These are phyloP conservation scores for Apiosordaria backusii DNA, from an alignment of 495 filamentous ascomycete genomes.

Conservation along the genomic window DNA sequence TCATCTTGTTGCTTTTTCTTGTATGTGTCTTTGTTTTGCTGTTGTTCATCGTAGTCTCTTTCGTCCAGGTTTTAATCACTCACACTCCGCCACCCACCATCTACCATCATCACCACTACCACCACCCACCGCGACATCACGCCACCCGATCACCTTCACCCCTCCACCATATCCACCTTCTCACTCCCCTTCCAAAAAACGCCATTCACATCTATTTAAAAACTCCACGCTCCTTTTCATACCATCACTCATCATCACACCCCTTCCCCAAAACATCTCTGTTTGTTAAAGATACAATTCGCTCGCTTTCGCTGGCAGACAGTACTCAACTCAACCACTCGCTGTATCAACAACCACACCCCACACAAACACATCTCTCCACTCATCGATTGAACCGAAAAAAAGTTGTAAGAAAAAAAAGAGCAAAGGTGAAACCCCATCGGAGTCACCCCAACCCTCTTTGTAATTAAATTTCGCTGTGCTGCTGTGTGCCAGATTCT, in stretches of 20 bases:
- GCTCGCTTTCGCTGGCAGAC: background rate
- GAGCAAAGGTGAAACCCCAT: background rate
- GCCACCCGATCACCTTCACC: background rate
- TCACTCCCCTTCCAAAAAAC: background rate
- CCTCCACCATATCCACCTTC: background rate
- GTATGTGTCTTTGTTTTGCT: background rate
- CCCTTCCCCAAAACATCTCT: background rate
- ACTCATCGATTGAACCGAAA: background rate
- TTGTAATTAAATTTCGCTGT: slow-evolving; percentile 22
- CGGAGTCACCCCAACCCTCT: slow-evolving; percentile 1
- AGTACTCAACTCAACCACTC: background rate
- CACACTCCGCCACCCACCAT: background rate
- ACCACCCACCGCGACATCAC: background rate
- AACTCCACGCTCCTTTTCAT: background rate
- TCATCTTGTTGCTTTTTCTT: background rate
- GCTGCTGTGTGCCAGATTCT: slow-evolving; percentile 31
- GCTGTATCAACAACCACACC: background rate
- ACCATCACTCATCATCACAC: background rate
- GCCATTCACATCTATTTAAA: background rate
- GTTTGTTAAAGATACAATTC: background rate
- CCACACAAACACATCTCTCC: background rate
- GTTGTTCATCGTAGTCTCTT: background rate
- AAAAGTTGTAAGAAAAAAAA: slow-evolving; percentile 4
- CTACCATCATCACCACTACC: background rate
- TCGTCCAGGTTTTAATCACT: background rate